A percentile compares a stretch with the other conserved stretches of the same genome.
Conservation (phyloP, 2,329 filamentous ascomycete genomes). For the Sarocladium strictum region DNA sequence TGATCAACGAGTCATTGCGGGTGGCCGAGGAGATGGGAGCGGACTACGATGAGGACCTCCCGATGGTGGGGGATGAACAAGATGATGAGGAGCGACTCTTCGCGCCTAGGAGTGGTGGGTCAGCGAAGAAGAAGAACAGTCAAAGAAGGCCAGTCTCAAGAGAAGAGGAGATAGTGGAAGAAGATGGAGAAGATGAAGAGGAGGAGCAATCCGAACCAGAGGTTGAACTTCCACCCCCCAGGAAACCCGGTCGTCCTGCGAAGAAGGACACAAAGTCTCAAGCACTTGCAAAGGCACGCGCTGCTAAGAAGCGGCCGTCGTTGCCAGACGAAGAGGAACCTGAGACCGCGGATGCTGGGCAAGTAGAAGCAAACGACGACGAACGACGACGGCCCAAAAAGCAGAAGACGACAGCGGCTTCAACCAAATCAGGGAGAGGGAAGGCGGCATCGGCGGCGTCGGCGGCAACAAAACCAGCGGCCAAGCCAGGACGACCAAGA, state of each 20-base stretch:
- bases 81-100: background rate
- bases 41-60: conserved; percentile 16
- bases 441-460: conserved; percentile 7
- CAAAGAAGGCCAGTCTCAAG: background rate
- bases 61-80: background rate
- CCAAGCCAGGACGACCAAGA: background rate
- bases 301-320: conserved; percentile 13
- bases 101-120: background rate
- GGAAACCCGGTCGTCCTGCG: conserved; percentile 8
- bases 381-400: conserved; percentile 13
- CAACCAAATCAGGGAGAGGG: conserved; percentile 19
- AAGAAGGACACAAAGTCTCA: conserved; percentile 13
- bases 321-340: conserved; percentile 1
- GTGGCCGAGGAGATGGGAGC: conserved; percentile 30
- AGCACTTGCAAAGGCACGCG: conserved; percentile 8
- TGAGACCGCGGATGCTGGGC: conserved; percentile 10
- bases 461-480: background rate
- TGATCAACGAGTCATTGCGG: conserved; percentile 30
- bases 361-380: conserved; percentile 13
- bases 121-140: background rate
- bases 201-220: conserved; percentile 14
- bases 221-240: conserved; percentile 16
- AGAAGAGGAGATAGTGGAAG: conserved; percentile 2
- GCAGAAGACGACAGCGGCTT: conserved; percentile 17
- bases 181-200: conserved; percentile 15